These are phyloP conservation scores for Articulospora tetracladia DNA, from an alignment of 495 filamentous ascomycete genomes.

Conservation along the genomic window DNA sequence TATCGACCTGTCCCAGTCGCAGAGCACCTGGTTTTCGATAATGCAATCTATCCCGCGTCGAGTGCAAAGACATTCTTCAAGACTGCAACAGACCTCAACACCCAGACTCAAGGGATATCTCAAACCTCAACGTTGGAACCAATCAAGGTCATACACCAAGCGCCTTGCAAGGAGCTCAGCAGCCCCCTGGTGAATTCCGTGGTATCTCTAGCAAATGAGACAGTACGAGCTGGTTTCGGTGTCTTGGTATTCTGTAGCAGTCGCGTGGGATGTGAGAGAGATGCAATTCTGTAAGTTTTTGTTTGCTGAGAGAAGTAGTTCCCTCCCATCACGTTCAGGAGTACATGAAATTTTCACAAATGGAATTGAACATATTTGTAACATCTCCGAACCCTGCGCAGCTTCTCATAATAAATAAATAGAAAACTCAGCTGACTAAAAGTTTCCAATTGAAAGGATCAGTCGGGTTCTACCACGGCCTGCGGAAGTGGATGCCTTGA, in stretches of 20 bases:
- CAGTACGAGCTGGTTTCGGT: constrained; percentile 62
- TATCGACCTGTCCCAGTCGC: constrained; percentile 73
- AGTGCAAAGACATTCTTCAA: constrained; percentile 60
- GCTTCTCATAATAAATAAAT: too few species aligned
- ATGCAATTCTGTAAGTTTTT: constrained; percentile 42
- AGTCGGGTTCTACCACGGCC: constrained; percentile 55
- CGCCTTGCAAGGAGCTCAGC: constrained; percentile 54
- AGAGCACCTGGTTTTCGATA: constrained; percentile 74
- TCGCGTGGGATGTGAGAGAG: constrained; percentile 58
- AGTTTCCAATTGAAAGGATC: constrained; percentile 29
- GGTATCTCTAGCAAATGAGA: constrained; percentile 64
- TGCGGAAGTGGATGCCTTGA: constrained; percentile 37
- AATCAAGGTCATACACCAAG: constrained; percentile 47
- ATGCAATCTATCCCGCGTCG: constrained; percentile 61
- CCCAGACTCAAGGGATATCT: constrained; percentile 32
- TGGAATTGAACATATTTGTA: too few species aligned
- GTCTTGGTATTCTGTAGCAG: constrained; percentile 75
- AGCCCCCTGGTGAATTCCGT: constrained; percentile 66
- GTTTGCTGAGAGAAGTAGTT: too few species aligned
- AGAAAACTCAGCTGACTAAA: background rate
- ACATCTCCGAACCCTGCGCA: too few species aligned
- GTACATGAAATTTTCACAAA: too few species aligned
- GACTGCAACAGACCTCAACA: constrained; percentile 50
- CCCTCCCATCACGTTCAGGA: too few species aligned
- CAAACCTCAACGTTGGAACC: constrained; percentile 28